phyloP scores from a whole-genome alignment of 1,284 basidiomycete species.

The Puccinia polysora region DNA sequence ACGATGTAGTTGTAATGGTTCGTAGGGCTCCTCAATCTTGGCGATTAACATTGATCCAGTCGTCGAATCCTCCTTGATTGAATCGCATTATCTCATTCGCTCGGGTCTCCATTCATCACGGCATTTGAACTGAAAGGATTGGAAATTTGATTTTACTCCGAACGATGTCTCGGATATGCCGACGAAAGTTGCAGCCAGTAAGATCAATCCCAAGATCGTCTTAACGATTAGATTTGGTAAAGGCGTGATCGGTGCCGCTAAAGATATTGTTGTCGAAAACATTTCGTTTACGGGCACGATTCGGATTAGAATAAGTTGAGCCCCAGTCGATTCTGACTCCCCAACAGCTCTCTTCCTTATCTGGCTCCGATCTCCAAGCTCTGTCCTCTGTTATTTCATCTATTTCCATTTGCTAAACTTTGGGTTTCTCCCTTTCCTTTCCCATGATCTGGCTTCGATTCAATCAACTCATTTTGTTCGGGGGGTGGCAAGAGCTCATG shows the following conservation, averaged over 20 bases:
- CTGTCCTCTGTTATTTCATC: too few species aligned
- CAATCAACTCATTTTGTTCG: too few species aligned
- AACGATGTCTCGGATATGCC: conserved; percentile 85
- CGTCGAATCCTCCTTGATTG: neutral
- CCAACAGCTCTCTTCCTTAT: too few species aligned
- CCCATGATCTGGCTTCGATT: too few species aligned
- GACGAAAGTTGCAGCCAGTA: conserved; percentile 65
- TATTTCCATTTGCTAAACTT: too few species aligned
- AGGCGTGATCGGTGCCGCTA: conserved; percentile 71
- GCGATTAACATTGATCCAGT: neutral
- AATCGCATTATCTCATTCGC: too few species aligned
- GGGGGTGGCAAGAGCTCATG: conserved; percentile 67
- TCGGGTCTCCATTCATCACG: neutral
- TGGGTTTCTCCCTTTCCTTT: too few species aligned
- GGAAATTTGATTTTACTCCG: conserved; percentile 90
- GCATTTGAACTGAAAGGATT: conserved; percentile 72
- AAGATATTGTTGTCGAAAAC: conserved; percentile 89
- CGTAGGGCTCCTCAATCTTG: neutral
- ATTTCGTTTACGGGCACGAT: conserved; percentile 81
- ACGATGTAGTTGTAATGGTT: conserved; percentile 54
- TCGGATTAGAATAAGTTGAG: conserved; percentile 50
- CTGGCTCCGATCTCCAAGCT: conserved; percentile 36
- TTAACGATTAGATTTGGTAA: conserved; percentile 77
- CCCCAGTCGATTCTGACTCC: neutral
- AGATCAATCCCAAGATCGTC: conserved; percentile 91